phyloP scores from a whole-genome alignment of 1,139 yeast genomes.

The Yamadazyma blattariae region DNA sequence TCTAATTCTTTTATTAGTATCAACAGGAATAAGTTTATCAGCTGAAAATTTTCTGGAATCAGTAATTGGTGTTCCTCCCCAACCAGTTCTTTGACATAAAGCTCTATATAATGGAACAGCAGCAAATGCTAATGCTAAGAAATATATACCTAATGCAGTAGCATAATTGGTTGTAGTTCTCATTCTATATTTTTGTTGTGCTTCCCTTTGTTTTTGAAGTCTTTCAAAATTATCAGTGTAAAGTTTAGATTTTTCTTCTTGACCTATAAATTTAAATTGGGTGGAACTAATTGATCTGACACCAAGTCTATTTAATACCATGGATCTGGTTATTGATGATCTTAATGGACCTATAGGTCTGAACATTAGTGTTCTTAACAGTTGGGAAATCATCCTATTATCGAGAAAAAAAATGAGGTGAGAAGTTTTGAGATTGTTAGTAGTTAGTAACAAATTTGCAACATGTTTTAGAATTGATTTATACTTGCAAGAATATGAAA shows the following conservation, averaged over 20 bases:
- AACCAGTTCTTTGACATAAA: conserved; percentile 92
- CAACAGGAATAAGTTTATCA: conserved; percentile 86
- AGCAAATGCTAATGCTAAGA: conserved; percentile 80
- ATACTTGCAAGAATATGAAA: too few relatives aligned
- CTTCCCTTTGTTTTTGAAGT: conserved; percentile 24
- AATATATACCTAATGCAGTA: conserved; percentile 65
- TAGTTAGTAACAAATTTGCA: too few relatives aligned
- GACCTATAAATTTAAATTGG: not conserved
- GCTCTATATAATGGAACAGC: conserved; percentile 93
- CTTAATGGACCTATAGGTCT: too few relatives aligned
- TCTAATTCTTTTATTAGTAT: conserved; percentile 76
- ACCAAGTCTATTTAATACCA: too few relatives aligned
- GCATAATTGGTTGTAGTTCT: conserved; percentile 69
- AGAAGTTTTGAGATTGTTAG: too few relatives aligned
- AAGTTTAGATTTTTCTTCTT: conserved; percentile 15
- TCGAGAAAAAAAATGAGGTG: too few relatives aligned
- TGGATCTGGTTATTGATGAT: too few relatives aligned
- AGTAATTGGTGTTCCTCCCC: conserved; percentile 93
- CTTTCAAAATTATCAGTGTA: conserved; percentile 15
- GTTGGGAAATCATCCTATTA: too few relatives aligned
- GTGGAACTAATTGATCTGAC: too few relatives aligned
- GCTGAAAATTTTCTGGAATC: conserved; percentile 78
- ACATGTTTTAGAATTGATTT: too few relatives aligned
- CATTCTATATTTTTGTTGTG: conserved; percentile 30
- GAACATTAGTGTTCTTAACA: too few relatives aligned